Evolutionary conservation across 2,329 filamentous ascomycete species (phyloP), one percentile per base, ranked within the genome.

Genomic region (Coniochaeta sp.): DNA sequence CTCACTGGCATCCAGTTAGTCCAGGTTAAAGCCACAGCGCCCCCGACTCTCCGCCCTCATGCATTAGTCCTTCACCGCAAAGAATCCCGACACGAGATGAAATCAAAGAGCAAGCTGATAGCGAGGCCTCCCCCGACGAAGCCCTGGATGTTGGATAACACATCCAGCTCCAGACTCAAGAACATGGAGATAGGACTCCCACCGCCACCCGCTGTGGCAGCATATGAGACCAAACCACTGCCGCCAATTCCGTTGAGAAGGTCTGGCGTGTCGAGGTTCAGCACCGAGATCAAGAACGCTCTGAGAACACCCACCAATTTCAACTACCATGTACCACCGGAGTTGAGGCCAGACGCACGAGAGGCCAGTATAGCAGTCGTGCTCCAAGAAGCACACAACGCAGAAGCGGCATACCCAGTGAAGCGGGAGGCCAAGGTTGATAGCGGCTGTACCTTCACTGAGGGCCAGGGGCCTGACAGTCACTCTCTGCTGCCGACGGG

Each of bases 101-200:
- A 42, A 9, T 14, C 38, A 26, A 42, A 42, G 38, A 42, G 26
- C 26, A 48, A 48, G 24, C 45, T 16, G 6, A 2, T 31, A n/a
- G n/a, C n/a, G 45, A 31, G 24, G 18, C 26, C 45, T 20, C 45
- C 45, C 30, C 45, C 45, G 18, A 28, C 13, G 45, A 49, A 35
- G 31, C 47, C 47, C 2, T 49, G 47, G 47, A 32, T 49, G 47
- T n/a, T 35, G 28, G 31, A 35, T 14, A 49, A 49, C 18, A 32
- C 47, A n/a, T 49, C 47, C 16, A 49, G 31, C 47, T 35, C 47
- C 20, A 33, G 28, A 20, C 47, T 49, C 6, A 22, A 30, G 14
- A 18, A 18, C 14, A 35, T 49, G 47, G 47, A 49, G 27, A 49
- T 49, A 49, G 47, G 47, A 27, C 30, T 48, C n/a, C n/a, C n/a